phyloP scores from a whole-genome alignment of 768 basidiomycete species.

The Collybiopsis luxurians region DNA sequence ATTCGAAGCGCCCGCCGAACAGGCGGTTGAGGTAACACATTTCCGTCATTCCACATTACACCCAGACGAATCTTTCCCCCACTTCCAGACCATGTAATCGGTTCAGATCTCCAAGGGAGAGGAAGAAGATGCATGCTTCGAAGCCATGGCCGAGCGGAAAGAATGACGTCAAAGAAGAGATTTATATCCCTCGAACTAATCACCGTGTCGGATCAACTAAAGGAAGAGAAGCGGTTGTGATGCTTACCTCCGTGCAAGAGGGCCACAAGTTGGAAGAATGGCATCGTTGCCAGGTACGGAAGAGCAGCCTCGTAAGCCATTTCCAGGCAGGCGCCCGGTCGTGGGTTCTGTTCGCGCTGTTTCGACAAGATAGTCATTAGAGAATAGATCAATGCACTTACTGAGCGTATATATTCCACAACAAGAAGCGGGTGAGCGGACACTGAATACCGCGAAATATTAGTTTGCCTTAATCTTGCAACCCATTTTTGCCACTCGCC shows the following conservation, averaged over 20 bases:
- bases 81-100: conserved; percentile 16
- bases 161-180: conserved; percentile 27
- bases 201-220: too few species aligned
- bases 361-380: not conserved
- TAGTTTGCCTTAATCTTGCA: not conserved
- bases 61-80: conserved; percentile 26
- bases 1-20: conserved; percentile 36
- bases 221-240: not conserved
- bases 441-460: not conserved
- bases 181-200: conserved; percentile 27
- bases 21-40: conserved; percentile 40
- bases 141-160: conserved; percentile 37
- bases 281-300: conserved; percentile 45
- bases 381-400: not conserved
- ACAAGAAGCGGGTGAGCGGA: conserved; percentile 28
- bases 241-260: conserved; percentile 42
- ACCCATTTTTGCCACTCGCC: not conserved
- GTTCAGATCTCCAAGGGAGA: conserved; percentile 17
- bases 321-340: conserved; percentile 46
- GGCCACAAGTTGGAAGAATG: conserved; percentile 55
- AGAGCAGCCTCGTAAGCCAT: conserved; percentile 25
- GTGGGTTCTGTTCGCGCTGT: conserved; percentile 12
- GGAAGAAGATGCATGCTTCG: conserved; percentile 33
- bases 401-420: conserved; percentile 18
- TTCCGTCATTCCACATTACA: conserved; percentile 34